Evolutionary conservation across 1,139 yeast species (phyloP).

Genomic region (Diutina scorzettiae): DNA sequence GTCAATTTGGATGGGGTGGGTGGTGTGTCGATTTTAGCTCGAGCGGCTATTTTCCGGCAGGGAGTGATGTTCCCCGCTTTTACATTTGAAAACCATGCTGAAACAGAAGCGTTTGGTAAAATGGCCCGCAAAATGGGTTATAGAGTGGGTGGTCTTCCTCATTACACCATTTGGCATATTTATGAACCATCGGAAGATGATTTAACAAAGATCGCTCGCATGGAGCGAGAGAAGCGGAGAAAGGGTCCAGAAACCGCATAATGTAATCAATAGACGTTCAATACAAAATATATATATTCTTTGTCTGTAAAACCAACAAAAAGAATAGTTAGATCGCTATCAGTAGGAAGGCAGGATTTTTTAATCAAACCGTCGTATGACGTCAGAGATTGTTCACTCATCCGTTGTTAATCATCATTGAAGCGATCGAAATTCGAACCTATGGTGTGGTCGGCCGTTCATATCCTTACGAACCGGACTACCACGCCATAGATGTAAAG

Average conservation of each 20-base stretch:
- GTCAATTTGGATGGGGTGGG: constrained; percentile 82
- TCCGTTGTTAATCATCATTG: constrained; percentile 5
- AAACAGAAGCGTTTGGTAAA: constrained; percentile 86
- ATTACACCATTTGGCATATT: constrained; percentile 81
- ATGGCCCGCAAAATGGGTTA: constrained; percentile 75
- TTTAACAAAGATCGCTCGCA: constrained; percentile 55
- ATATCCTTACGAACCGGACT: background rate
- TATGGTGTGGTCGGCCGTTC: background rate
- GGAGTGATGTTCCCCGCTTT: constrained; percentile 88
- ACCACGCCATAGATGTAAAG: background rate
- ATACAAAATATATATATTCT: background rate
- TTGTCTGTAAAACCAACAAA: background rate
- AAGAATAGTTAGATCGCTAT: background rate
- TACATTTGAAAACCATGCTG: constrained; percentile 82
- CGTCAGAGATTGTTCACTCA: constrained; percentile 6
- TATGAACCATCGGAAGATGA: constrained; percentile 91
- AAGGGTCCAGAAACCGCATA: background rate
- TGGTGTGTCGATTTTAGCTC: constrained; percentile 77
- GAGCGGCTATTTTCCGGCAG: constrained; percentile 67
- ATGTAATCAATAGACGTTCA: background rate
- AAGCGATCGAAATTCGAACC: constrained; percentile 3
- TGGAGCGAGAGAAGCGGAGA: constrained; percentile 19
- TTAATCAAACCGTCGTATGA: constrained; percentile 5
- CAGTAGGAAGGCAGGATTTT: constrained; percentile 6
- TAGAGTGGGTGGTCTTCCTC: constrained; percentile 76